A percentile compares a stretch with the other conserved stretches of the same genome.
Conservation (phyloP, 1,284 basidiomycete genomes). For the Papiliotrema laurentii region DNA sequence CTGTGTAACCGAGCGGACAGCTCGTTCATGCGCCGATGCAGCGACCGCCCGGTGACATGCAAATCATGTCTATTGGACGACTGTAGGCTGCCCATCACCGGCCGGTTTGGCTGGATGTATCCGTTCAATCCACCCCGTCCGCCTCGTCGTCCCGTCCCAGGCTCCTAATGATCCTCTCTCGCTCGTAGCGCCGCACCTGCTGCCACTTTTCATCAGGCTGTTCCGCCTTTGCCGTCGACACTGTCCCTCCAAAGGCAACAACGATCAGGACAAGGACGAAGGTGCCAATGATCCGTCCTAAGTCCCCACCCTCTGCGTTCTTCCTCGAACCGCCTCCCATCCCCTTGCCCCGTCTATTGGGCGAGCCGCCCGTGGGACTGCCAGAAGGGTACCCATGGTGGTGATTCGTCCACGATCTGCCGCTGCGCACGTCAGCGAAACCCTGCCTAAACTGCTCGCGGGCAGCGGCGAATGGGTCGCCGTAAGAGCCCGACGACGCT, state of each 20-base stretch:
- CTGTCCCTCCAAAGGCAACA: not conserved
- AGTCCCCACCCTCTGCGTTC: not conserved
- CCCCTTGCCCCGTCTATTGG: not conserved
- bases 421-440: slow-evolving; percentile 7
- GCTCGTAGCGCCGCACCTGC: no score
- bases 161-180: no score
- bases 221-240: not conserved
- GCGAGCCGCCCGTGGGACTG: not conserved
- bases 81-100: no score
- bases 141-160: no score
- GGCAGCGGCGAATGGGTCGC: slow-evolving; percentile 1
- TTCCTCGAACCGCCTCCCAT: not conserved
- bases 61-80: no score
- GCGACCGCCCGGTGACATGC: no score
- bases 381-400: not conserved
- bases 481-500: slow-evolving; percentile 1
- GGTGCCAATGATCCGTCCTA: not conserved
- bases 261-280: not conserved
- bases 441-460: slow-evolving; percentile 9
- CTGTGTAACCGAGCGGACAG: no score
- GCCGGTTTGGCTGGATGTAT: no score
- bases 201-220: no score
- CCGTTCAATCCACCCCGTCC: no score
- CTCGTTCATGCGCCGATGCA: no score
- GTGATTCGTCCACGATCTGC: not conserved